Conservation (phyloP, 257 asterid genomes). For the Rhazya stricta region DNA sequence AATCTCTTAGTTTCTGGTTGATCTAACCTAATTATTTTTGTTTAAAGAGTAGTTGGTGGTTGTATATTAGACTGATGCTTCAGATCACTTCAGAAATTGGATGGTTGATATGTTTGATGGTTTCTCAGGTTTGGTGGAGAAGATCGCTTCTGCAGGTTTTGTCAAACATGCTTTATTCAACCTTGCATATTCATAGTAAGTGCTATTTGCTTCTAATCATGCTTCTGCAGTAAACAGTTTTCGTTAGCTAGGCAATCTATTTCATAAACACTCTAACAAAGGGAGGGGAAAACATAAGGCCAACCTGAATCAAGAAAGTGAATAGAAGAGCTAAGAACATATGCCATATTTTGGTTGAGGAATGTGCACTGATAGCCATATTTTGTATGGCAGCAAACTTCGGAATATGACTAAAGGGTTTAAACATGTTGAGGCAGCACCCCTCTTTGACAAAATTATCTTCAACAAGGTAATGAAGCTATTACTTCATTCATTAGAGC, state of each 20-base stretch:
- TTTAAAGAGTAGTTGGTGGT: too few species aligned
- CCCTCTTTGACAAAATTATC: constrained; percentile 54
- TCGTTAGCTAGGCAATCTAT: too few species aligned
- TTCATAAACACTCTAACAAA: background rate
- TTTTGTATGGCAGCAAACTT: constrained; percentile 52
- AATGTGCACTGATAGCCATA: background rate
- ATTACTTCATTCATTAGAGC: background rate
- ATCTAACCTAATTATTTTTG: background rate
- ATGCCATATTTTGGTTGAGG: background rate
- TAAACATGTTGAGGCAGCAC: constrained; percentile 74
- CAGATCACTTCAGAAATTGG: background rate
- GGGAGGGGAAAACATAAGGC: background rate
- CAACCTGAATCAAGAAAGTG: background rate
- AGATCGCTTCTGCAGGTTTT: constrained; percentile 56
- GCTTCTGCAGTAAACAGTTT: background rate
- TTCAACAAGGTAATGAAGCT: constrained; percentile 56
- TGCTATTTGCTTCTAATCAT: background rate
- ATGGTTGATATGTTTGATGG: background rate
- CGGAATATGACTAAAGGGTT: constrained; percentile 61
- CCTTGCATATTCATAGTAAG: constrained; percentile 72
- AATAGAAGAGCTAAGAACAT: background rate
- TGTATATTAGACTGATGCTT: background rate
- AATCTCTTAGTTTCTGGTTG: background rate
- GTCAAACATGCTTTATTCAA: constrained; percentile 54
- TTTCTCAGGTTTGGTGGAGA: constrained; percentile 55